These are phyloP conservation scores for Diaporthe nobilis DNA, from an alignment of 2,329 filamentous ascomycete genomes.

Conservation along the genomic window DNA sequence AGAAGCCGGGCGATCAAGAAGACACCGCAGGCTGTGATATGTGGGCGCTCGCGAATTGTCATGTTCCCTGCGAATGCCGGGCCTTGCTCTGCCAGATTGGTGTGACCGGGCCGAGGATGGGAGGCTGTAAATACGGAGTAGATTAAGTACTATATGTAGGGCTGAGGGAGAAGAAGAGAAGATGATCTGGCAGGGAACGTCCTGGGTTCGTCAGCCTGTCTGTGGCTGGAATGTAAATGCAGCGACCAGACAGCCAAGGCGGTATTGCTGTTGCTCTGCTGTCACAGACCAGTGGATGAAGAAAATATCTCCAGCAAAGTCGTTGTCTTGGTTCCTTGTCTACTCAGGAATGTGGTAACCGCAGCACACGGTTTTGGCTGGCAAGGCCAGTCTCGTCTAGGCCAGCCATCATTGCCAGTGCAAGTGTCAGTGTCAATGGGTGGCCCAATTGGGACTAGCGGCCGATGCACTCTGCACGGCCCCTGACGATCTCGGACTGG, in stretches of 20 bases:
- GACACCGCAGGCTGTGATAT: not conserved
- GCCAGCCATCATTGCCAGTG: not conserved
- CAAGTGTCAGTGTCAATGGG: not conserved
- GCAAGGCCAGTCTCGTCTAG: not conserved
- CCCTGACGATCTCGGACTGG: conserved; percentile 21
- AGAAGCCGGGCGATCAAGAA: not conserved
- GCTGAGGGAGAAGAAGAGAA: not conserved
- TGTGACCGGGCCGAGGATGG: conserved; percentile 9
- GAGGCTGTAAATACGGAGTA: not conserved
- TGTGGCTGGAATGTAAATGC: not conserved
- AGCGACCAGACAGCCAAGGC: not conserved
- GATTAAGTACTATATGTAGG: not conserved
- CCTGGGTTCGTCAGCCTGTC: not conserved
- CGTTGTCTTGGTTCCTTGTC: not conserved
- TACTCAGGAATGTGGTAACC: not conserved
- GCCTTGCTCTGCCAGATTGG: not conserved
- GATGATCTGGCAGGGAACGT: not conserved
- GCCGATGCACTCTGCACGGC: conserved; percentile 20
- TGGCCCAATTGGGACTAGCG: not conserved
- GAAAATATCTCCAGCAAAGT: not conserved
- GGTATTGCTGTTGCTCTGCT: not conserved
- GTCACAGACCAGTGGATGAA: not conserved
- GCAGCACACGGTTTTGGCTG: not conserved
- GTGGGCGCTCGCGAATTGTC: not conserved
- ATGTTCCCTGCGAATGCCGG: not conserved